Conservation (phyloP, 2,329 filamentous ascomycete genomes). For the Thelonectria olida region DNA sequence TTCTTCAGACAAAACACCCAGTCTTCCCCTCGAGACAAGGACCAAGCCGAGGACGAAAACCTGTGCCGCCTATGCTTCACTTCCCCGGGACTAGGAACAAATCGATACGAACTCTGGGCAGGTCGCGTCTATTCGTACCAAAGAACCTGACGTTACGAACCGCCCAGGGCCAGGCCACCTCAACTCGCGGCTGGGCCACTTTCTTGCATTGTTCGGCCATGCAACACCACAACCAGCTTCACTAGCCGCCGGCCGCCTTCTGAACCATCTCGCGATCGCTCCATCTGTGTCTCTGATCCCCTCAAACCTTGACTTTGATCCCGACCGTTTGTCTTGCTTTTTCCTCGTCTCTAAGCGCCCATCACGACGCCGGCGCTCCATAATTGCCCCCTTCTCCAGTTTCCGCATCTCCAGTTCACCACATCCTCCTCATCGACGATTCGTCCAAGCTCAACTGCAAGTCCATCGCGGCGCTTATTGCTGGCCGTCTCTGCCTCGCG, state of each 20-base stretch:
- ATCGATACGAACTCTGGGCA: background rate
- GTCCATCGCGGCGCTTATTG: conserved; percentile 37
- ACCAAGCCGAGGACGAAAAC: conserved; percentile 3
- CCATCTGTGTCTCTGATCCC: background rate
- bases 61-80: background rate
- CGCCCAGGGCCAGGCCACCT: background rate
- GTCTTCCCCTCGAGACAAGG: conserved; percentile 7
- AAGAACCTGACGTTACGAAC: background rate
- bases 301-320: conserved; percentile 1
- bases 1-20: conserved; percentile 19
- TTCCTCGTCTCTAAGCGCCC: conserved; percentile 18
- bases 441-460: conserved; percentile 27
- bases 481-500: conserved; percentile 15
- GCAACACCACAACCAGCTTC: conserved; percentile 9
- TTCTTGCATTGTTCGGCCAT: conserved; percentile 3
- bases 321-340: conserved; percentile 7
- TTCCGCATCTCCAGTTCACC: conserved; percentile 13
- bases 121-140: background rate
- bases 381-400: conserved; percentile 23
- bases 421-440: conserved; percentile 19
- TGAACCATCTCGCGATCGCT: background rate
- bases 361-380: conserved; percentile 32
- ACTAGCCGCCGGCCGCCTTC: conserved; percentile 12
- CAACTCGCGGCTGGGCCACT: background rate
- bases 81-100: background rate